Evolutionary conservation across 2,329 filamentous ascomycete genomes (phyloP).

Genomic region (Aspergillus pseudotamarii): DNA sequence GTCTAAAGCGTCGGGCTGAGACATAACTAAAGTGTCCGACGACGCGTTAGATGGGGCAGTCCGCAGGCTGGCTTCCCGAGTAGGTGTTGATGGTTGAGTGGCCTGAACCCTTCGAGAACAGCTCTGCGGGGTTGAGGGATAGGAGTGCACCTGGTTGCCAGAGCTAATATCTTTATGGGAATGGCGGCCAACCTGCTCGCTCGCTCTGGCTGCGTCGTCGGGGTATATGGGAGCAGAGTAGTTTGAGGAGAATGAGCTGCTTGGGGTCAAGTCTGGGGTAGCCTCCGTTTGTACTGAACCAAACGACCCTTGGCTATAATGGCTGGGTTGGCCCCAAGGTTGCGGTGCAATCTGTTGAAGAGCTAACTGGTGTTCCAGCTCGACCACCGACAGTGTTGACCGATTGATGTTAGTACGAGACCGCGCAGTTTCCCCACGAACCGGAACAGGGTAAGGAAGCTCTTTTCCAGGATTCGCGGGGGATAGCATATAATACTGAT

Average conservation of each 20-base stretch:
- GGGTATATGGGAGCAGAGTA: constrained; percentile 36
- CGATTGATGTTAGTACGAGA: constrained; percentile 26
- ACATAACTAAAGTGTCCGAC: constrained; percentile 36
- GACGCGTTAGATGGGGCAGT: constrained; percentile 27
- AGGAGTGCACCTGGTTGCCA: constrained; percentile 27
- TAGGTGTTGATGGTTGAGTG: constrained; percentile 27
- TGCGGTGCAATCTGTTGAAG: constrained; percentile 32
- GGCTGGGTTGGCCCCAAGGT: constrained; percentile 16
- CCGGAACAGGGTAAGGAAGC: constrained; percentile 11
- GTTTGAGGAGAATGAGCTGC: constrained; percentile 43
- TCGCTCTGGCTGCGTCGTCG: constrained; percentile 29
- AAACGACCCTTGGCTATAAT: constrained; percentile 38
- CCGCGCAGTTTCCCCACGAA: constrained; percentile 16
- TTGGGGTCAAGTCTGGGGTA: constrained; percentile 42
- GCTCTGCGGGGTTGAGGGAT: constrained; percentile 22
- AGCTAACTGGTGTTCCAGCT: constrained; percentile 33
- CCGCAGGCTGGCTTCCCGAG: constrained; percentile 23
- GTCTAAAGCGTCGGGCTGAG: constrained; percentile 26
- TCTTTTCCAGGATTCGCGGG: constrained; percentile 26
- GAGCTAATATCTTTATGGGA: constrained; percentile 21
- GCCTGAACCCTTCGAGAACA: constrained; percentile 25
- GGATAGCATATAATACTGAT: constrained; percentile 37
- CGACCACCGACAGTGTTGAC: constrained; percentile 34
- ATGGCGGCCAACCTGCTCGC: constrained; percentile 33
- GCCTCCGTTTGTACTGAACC: constrained; percentile 37